phyloP scores from a whole-genome alignment of 495 filamentous ascomycete genomes.

The Podospora australis region DNA sequence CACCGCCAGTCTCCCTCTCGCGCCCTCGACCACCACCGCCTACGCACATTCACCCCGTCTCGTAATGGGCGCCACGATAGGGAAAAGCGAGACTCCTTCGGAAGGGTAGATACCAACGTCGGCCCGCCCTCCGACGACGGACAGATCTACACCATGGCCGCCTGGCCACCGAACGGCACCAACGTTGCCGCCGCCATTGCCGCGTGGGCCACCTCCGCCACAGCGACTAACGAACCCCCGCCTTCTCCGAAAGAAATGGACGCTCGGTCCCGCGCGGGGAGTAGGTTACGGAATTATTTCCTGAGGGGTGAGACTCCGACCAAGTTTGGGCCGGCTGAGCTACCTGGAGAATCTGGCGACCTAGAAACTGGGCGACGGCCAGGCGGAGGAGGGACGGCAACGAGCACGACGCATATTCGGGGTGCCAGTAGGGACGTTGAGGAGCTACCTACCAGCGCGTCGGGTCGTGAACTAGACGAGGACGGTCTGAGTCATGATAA shows the following conservation, averaged over 20 bases:
- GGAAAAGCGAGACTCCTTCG: not conserved
- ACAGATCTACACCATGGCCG: not conserved
- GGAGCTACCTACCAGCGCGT: too few species aligned
- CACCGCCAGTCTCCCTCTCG: not conserved
- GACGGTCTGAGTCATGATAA: too few species aligned
- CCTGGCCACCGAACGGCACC: not conserved
- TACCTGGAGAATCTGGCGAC: too few species aligned
- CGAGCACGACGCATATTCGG: too few species aligned
- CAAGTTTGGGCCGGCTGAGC: not conserved
- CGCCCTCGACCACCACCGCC: not conserved
- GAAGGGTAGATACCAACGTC: not conserved
- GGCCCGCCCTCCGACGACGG: not conserved
- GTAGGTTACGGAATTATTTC: not conserved
- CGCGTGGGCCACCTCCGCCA: not conserved
- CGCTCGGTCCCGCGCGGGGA: not conserved
- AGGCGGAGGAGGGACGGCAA: too few species aligned
- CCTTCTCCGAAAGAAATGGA: slow-evolving; percentile 3
- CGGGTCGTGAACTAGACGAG: too few species aligned
- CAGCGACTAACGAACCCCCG: not conserved
- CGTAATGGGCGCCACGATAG: not conserved
- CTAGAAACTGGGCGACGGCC: too few species aligned
- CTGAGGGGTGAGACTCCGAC: slow-evolving; percentile 1
- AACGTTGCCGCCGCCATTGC: slow-evolving; percentile 1
- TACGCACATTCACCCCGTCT: not conserved
- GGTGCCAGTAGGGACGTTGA: too few species aligned